Evolutionary conservation across 2,329 filamentous ascomycete genomes (phyloP), one percentile per base, ranked within the genome.

Genomic region (Colletotrichum lupini): DNA sequence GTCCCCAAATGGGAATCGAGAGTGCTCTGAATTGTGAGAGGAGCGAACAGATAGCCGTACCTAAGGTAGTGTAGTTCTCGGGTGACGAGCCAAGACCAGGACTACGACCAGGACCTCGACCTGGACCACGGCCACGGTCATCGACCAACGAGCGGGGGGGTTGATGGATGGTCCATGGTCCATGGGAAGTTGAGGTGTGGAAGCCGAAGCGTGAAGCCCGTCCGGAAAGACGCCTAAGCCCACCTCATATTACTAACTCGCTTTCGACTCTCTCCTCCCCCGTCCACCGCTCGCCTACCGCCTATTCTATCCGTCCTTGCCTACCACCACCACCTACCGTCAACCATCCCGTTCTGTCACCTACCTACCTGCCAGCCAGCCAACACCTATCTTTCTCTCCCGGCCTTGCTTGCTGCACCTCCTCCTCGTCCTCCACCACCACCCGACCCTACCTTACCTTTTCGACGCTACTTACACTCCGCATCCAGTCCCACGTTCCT

Each of bases 181-280:
- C 24, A 66, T 59, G 62, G 37, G 42, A 67, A 55, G 37, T 56
- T 12, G 62, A 63, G 65, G 65, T 68, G 66, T 68, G 46, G 62
- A 62, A 46, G 63, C 11, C 28, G 62, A 62, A 46, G 63, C 11
- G 62, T 53, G 32, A 19, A 63, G 58, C 58, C 70, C 70, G 59
- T 63, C 70, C 59, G 59, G 67, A 63, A 70, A 70, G 70, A 32
- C 66, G 70, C 35, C 66, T 64, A 58, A 68, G 69, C 66, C 70
- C 70, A 70, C 70, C 66, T 66, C 70, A 73, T 66, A 73, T 73
- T 73, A 70, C 70, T 73, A 73, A 73, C 70, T 64, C 70, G 16
- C 24, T 22, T 69, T 67, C 52, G 56, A 72, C 65, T 61, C 65
- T 68, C 57, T 19, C 64, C 49, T 72, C 35, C 60, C 69, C 69